Conservation (phyloP, 805 yeast genomes). For the Yamadazyma scolyti region DNA sequence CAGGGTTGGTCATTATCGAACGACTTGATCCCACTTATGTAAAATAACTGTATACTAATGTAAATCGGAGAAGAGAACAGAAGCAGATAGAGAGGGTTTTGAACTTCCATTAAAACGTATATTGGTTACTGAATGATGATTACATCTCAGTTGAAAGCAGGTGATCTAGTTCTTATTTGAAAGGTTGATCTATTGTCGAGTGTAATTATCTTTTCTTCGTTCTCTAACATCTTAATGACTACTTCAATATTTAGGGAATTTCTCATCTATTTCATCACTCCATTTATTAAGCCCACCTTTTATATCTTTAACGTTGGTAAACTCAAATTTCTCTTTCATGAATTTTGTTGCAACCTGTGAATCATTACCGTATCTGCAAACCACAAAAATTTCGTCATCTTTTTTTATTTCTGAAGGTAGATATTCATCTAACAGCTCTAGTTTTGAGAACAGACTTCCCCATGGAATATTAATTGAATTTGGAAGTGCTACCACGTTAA, state of each 20-base stretch:
- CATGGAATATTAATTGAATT: constrained; percentile 63
- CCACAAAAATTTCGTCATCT: constrained; percentile 43
- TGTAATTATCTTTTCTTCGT: too few relatives aligned
- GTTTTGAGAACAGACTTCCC: constrained; percentile 33
- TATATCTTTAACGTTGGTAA: constrained; percentile 57
- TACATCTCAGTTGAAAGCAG: too few relatives aligned
- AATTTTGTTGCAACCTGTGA: constrained; percentile 71
- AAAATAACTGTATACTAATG: too few relatives aligned
- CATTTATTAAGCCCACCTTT: constrained; percentile 75
- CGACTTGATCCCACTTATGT: constrained; percentile 23
- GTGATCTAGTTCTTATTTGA: too few relatives aligned
- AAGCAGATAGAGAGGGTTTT: too few relatives aligned
- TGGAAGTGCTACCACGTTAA: constrained; percentile 57
- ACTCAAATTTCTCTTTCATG: constrained; percentile 48
- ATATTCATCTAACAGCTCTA: constrained; percentile 13
- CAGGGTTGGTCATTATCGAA: constrained; percentile 50
- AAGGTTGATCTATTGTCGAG: too few relatives aligned
- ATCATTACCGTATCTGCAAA: constrained; percentile 90
- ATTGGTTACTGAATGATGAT: too few relatives aligned
- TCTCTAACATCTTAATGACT: too few relatives aligned
- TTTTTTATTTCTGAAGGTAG: constrained; percentile 11
- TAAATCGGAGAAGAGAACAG: too few relatives aligned
- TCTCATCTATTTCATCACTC: constrained; percentile 56
- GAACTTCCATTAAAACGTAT: too few relatives aligned
- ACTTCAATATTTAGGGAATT: constrained; percentile 60